A percentile compares a stretch with the other conserved stretches of the same genome.
These are phyloP conservation scores for Sugiyamaella paludigena DNA, from an alignment of 1,139 yeast genomes.

Conservation along the genomic window DNA sequence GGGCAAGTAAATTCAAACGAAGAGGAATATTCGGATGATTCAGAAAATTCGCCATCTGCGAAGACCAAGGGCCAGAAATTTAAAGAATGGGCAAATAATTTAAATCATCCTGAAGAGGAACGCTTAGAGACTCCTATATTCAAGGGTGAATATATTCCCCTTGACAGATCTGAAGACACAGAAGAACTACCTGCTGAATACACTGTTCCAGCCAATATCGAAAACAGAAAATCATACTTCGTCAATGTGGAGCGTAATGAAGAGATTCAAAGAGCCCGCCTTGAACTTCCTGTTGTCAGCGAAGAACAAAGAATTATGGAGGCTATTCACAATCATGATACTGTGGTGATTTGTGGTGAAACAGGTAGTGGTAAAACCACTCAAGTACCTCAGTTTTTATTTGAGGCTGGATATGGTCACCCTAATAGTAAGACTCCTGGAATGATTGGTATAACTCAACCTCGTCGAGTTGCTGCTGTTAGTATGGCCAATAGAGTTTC, in stretches of 20 bases:
- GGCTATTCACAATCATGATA: constrained; percentile 88
- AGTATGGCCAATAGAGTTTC: constrained; percentile 93
- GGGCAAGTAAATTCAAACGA: constrained; percentile 21
- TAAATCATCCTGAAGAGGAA: constrained; percentile 28
- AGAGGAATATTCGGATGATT: constrained; percentile 21
- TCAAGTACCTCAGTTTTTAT: constrained; percentile 90
- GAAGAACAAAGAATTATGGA: constrained; percentile 96
- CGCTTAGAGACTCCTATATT: constrained; percentile 34
- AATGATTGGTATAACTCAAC: constrained; percentile 94
- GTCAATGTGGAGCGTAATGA: constrained; percentile 65
- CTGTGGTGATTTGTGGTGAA: constrained; percentile 91
- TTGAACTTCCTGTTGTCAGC: constrained; percentile 79
- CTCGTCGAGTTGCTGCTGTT: constrained; percentile 97
- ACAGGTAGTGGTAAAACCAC: constrained; percentile 99
- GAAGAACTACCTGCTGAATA: constrained; percentile 48
- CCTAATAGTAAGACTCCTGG: constrained; percentile 71
- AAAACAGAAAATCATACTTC: constrained; percentile 61
- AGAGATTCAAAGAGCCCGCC: constrained; percentile 63
- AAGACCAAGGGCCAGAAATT: constrained; percentile 46
- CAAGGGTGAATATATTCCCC: constrained; percentile 35
- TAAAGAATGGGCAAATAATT: constrained; percentile 53
- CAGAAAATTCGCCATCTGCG: constrained; percentile 16
- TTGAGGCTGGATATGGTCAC: constrained; percentile 84
- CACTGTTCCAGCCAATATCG: constrained; percentile 46
- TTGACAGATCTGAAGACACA: constrained; percentile 38